Base-by-base conservation (phyloP, 2,329 filamentous ascomycete genomes). In the Cercospora citrullina region DNA sequence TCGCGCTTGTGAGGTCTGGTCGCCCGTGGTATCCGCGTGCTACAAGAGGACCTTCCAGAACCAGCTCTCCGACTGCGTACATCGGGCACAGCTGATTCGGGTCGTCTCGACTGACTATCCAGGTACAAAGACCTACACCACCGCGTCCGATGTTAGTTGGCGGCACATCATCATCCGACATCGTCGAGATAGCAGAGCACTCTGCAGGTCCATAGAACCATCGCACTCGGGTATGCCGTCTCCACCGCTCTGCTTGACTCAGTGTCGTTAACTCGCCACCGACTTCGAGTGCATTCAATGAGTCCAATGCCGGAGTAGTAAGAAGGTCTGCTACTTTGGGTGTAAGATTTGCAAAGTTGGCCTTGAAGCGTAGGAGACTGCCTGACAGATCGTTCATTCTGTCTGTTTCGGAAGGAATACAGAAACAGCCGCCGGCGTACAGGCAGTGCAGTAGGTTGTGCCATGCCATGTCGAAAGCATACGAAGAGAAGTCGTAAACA, bases 61-160 rank as follows among this genome's bases (percentile, higher is more conserved):
- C 30, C 30, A 31, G 30, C 30, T 31, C 30, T 31, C 30, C 30
- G 30, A 31, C 30, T 10, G 30, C 30, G 9, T 31, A 31, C 9
- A 31, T 12, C 30, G 30, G 30, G 2, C 30, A 10, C 30, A 31
- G 30, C 30, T 12, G 30, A 31, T 31, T 31, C 9, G 30, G 30
- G 9, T 31, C 30, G 4, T 31, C 30, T 5, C 62, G 9, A 30
- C 65, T 57, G 8, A 62, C 42, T 10, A 68, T 59, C 31, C 23
- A 57, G 14, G 66, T 62, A 31, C 31, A 12, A 4, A 63, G 64
- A 58, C 62, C 62, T 8, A 30, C 45, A 6, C 60, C 58, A 31
- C 57, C 55, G 14, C 42, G 42, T 4, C 30, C 30, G 30, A 31
- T 31, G 30, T 31, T 31, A 31, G 30, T 31, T 9, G 30, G 30